Evolutionary conservation across 257 asterid species (phyloP).

Genomic region (Perilla frutescens): DNA sequence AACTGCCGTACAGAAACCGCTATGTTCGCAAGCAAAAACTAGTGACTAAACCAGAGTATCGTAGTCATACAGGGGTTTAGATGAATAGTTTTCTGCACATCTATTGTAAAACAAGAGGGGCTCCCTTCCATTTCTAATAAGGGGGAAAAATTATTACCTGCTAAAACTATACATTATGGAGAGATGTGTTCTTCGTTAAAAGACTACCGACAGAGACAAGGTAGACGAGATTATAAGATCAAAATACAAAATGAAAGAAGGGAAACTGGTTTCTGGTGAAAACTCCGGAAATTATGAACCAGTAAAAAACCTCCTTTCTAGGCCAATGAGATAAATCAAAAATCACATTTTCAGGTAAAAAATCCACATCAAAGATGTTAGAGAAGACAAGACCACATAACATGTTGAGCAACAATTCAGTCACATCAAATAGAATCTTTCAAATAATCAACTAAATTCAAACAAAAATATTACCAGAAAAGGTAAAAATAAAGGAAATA

Average conservation of each 20-base stretch:
- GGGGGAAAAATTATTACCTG: background rate
- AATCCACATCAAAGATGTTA: conserved; percentile 15
- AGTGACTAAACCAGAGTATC: background rate
- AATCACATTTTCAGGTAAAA: conserved; percentile 27
- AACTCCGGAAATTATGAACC: conserved; percentile 7
- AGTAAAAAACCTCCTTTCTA: conserved; percentile 31
- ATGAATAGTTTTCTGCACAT: conserved; percentile 1
- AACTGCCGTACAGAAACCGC: conserved; percentile 1
- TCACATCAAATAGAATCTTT: conserved; percentile 38
- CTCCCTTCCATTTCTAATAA: background rate
- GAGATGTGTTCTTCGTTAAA: background rate
- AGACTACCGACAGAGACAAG: conserved; percentile 10
- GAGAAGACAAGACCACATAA: conserved; percentile 20
- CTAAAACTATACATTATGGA: background rate
- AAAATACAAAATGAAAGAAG: conserved; percentile 14
- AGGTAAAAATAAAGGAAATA: conserved; percentile 5
- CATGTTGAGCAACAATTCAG: conserved; percentile 29
- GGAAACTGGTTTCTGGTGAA: conserved; percentile 5
- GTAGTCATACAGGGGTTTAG: background rate
- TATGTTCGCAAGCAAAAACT: conserved; percentile 16
- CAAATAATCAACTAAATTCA: conserved; percentile 30
- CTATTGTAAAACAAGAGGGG: background rate
- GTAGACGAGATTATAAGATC: background rate
- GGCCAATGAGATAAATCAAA: conserved; percentile 21
- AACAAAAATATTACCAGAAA: conserved; percentile 19